phyloP scores from a whole-genome alignment of 495 filamentous ascomycete species.

The Haplographium delicatum region DNA sequence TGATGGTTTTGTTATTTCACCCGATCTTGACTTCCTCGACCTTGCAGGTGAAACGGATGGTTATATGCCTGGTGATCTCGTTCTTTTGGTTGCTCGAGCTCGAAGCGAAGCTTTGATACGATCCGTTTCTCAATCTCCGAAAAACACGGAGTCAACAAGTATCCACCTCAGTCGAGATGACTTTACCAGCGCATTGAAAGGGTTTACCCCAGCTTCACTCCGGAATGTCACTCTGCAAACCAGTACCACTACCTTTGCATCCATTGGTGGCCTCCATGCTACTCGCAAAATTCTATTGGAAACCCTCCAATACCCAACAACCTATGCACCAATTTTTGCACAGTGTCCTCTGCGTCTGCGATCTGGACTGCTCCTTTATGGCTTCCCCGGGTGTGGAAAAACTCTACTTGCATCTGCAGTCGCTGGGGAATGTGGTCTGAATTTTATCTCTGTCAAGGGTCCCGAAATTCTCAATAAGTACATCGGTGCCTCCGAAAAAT shows the following conservation, averaged over 20 bases:
- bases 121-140: constrained; percentile 43
- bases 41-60: constrained; percentile 90
- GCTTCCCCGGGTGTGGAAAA: constrained; percentile 94
- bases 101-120: constrained; percentile 88
- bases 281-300: constrained; percentile 86
- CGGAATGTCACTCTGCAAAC: constrained; percentile 90
- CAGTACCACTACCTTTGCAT: constrained; percentile 79
- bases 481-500: constrained; percentile 93
- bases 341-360: constrained; percentile 89
- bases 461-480: constrained; percentile 99
- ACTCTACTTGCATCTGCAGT: constrained; percentile 90
- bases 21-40: constrained; percentile 84
- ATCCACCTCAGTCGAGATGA: constrained; percentile 64
- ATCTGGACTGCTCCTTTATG: constrained; percentile 87
- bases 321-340: constrained; percentile 96
- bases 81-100: constrained; percentile 78
- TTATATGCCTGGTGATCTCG: constrained; percentile 94
- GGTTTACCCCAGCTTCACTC: constrained; percentile 90
- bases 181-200: constrained; percentile 77
- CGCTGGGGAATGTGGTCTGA: constrained; percentile 91
- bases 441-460: constrained; percentile 97
- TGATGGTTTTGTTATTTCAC: constrained; percentile 62
- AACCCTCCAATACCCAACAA: constrained; percentile 94
- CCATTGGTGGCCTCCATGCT: constrained; percentile 81
- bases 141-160: constrained; percentile 21